Evolutionary conservation across 495 filamentous ascomycete genomes (phyloP).

Genomic region (Apiosordaria backusii): DNA sequence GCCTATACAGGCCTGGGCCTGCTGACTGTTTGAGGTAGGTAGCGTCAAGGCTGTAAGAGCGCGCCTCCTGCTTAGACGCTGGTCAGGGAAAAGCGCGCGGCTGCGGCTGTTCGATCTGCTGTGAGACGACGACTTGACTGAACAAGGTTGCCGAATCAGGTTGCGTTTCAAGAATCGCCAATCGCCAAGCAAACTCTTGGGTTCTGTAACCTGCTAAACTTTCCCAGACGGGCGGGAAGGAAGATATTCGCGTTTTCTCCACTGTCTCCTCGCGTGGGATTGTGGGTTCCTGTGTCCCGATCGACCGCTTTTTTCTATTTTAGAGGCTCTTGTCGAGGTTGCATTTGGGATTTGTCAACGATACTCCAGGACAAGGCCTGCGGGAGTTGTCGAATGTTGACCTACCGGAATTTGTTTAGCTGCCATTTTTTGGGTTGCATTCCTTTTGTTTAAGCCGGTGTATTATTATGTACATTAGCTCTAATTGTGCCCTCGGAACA

Average conservation of each 20-base stretch:
- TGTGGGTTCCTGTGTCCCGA: background rate
- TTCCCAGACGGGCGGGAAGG: background rate
- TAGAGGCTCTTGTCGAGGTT: background rate
- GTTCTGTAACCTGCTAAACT: background rate
- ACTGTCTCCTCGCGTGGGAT: background rate
- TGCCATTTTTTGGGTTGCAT: background rate
- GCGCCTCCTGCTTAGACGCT: conserved; percentile 17
- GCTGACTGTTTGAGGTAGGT: background rate
- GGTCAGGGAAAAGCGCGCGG: conserved; percentile 16
- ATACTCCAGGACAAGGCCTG: background rate
- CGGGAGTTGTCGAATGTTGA: background rate
- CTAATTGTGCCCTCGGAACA: conserved; percentile 10
- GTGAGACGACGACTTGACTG: background rate
- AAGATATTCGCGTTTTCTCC: background rate
- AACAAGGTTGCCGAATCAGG: conserved; percentile 10
- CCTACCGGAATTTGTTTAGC: conserved; percentile 4
- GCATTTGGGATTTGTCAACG: background rate
- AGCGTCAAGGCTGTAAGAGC: background rate
- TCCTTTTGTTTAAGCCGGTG: background rate
- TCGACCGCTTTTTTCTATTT: background rate
- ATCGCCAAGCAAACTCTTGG: background rate
- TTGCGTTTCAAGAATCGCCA: conserved; percentile 5
- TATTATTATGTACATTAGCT: background rate
- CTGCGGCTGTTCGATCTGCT: conserved; percentile 1
- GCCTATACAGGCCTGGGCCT: background rate